Percentiles rank a stretch among this genome's conserved stretches.
Conservation (phyloP, 2,329 filamentous ascomycete species). For the Alternaria arbusti region DNA sequence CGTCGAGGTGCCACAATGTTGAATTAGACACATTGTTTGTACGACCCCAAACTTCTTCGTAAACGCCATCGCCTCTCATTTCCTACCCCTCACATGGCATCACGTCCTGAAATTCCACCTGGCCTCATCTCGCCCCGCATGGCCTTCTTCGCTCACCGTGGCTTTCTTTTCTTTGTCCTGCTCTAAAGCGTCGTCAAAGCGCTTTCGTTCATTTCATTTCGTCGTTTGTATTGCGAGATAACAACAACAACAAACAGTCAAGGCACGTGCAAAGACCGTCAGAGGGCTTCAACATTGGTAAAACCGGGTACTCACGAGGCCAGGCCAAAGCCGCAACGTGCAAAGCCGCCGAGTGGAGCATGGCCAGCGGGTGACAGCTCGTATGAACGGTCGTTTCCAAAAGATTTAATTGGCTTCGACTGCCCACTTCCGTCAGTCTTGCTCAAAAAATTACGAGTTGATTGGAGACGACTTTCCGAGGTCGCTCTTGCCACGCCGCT, state of each 20-base stretch:
- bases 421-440: not conserved
- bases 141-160: not conserved
- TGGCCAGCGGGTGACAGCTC: not conserved
- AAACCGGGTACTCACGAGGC: not conserved
- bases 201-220: not conserved
- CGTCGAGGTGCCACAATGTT: not conserved
- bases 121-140: not conserved
- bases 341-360: not conserved
- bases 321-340: not conserved
- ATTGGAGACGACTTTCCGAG: not conserved
- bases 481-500: conserved; percentile 1
- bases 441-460: not conserved
- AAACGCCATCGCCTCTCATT: not conserved
- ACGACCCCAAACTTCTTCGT: not conserved
- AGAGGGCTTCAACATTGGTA: not conserved
- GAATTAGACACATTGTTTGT: not conserved
- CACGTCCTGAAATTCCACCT: not conserved
- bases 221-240: not conserved
- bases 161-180: not conserved
- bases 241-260: conserved; percentile 1
- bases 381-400: not conserved
- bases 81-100: not conserved
- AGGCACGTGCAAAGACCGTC: not conserved
- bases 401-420: not conserved
- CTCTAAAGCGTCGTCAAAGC: not conserved